Evolutionary conservation across 2,329 filamentous ascomycete species (phyloP), one percentile per base, ranked within the genome.

Genomic region (Fusarium setosum): DNA sequence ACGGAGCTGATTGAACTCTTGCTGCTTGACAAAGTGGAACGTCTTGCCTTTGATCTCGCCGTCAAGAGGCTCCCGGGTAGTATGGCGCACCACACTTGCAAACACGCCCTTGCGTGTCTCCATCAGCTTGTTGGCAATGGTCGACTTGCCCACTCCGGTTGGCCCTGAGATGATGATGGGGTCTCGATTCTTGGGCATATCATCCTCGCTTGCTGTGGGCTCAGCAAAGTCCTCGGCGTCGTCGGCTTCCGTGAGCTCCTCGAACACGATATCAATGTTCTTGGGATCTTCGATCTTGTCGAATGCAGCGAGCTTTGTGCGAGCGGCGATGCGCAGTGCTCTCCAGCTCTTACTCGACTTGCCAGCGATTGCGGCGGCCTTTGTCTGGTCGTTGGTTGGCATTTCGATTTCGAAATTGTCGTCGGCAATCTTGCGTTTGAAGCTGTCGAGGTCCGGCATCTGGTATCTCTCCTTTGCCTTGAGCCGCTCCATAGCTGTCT

Each of bases 331-430:
- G 51, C 96, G 89, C 64, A 99, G 81, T 6, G 93, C 92, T 69
- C 94, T 88, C 96, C 96, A 99, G 56, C 89, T 91, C 77, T 96
- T 95, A 81, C 93, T 97, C 18, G 90, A 88, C 76, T 96, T 97
- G 55, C 89, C 86, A 65, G 92, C 91, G 8, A 89, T 76, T 18
- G 87, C 84, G 12, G 78, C 77, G 1, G 81, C 79, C 66, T 85
- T 87, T 50, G 87, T 84, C 57, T 85, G 79, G 77, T 86, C 80
- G 81, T 85, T 88, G 55, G 86, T 86, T 10, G 92, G 91, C 85
- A 95, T 93, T 18, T 94, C 92, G 52, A 97, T 88, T 75, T 97
- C 93, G 70, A 97, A 89, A 56, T 97, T 91, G 72, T 93, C 92
- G 55, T 89, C 86, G 64, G 90, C 88, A 65, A 97, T 94, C 60